phyloP scores from a whole-genome alignment of 768 basidiomycete species.

The Mrakia gelida region DNA sequence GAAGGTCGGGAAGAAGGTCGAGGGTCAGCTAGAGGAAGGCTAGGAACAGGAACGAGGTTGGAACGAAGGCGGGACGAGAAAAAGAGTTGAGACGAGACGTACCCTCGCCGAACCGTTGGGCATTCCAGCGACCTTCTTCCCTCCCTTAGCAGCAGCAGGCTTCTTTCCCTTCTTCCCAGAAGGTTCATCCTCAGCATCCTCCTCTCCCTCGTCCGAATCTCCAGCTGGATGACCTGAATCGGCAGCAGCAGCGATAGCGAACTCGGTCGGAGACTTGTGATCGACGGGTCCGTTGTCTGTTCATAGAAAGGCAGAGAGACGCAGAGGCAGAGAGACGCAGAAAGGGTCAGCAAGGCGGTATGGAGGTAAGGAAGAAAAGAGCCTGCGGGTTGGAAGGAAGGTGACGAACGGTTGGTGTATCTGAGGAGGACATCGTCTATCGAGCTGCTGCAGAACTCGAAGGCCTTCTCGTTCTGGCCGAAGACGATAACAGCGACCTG shows the following conservation, averaged over 20 bases:
- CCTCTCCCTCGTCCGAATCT: conserved; percentile 8
- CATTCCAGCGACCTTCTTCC: background rate
- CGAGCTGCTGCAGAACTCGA: conserved; percentile 19
- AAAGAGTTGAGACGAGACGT: background rate
- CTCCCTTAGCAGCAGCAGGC: conserved; percentile 3
- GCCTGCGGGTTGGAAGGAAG: background rate
- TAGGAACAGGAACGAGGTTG: background rate
- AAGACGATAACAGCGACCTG: conserved; percentile 32
- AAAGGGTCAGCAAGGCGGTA: background rate
- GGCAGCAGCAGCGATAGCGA: conserved; percentile 26
- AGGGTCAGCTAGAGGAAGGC: background rate
- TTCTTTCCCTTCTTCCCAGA: conserved; percentile 2
- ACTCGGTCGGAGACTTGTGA: conserved; percentile 15
- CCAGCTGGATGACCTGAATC: conserved; percentile 16
- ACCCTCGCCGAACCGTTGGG: background rate
- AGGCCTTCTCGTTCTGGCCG: conserved; percentile 28
- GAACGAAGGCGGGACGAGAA: background rate
- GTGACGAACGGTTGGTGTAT: conserved; percentile 21
- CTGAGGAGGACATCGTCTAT: conserved; percentile 31
- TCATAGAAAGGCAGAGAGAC: background rate
- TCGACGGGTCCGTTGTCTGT: conserved; percentile 25
- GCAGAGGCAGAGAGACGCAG: too few species aligned
- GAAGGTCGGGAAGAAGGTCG: background rate
- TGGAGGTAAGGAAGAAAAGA: background rate
- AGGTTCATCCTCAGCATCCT: background rate